These are phyloP conservation scores for Tulasnella sp. DNA, from an alignment of 768 basidiomycete species.

Conservation along the genomic window DNA sequence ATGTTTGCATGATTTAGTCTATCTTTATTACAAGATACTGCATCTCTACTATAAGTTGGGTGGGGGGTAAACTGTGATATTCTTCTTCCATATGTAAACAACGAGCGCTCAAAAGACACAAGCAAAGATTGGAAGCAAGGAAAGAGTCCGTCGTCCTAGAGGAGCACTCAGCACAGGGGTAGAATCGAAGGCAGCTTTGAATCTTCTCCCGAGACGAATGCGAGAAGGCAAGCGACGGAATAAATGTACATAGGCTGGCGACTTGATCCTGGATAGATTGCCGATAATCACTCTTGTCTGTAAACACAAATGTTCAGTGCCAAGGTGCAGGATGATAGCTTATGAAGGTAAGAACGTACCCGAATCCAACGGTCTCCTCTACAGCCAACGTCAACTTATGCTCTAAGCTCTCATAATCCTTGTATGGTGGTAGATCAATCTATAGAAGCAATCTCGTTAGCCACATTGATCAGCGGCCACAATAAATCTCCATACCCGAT, in stretches of 20 bases:
- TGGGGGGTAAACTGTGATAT: too few species aligned
- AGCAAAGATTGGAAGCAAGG: too few species aligned
- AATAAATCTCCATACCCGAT: conserved; percentile 29
- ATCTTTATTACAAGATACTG: too few species aligned
- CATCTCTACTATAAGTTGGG: too few species aligned
- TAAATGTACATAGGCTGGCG: too few species aligned
- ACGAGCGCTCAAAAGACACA: too few species aligned
- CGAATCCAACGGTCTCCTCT: conserved; percentile 91
- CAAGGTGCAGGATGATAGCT: background rate
- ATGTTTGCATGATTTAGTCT: too few species aligned
- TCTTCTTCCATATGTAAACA: too few species aligned
- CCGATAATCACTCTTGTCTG: conserved; percentile 9
- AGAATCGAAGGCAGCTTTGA: background rate
- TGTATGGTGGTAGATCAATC: conserved; percentile 96
- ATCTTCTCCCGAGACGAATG: background rate
- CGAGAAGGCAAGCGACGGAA: background rate
- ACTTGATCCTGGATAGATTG: too few species aligned
- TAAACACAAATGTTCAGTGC: too few species aligned
- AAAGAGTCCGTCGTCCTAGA: too few species aligned
- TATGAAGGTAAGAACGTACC: conserved; percentile 26
- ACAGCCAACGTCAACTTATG: conserved; percentile 91
- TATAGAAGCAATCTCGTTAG: conserved; percentile 24
- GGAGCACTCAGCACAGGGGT: background rate
- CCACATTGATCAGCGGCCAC: background rate
- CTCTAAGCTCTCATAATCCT: conserved; percentile 86